Conservation (phyloP, 176 grass and related monocot species). For the Ensete glaucum region DNA sequence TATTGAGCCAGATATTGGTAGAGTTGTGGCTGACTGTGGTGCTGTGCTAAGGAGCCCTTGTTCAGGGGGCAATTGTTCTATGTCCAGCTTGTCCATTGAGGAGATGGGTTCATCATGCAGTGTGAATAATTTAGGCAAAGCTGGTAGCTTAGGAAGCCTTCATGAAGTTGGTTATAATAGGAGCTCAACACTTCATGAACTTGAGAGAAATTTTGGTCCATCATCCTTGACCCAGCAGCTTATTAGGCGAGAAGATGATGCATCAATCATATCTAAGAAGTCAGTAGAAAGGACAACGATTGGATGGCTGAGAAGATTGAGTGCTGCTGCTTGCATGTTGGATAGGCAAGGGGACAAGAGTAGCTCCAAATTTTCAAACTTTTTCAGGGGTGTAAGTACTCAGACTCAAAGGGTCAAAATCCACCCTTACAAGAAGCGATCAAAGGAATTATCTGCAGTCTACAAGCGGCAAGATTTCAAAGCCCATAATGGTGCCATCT, state of each 20-base stretch:
- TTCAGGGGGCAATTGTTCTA: slow-evolving; percentile 19
- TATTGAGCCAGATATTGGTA: neutral
- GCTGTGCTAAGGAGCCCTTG: neutral
- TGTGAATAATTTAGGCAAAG: slow-evolving; percentile 44
- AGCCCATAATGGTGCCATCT: slow-evolving; percentile 58
- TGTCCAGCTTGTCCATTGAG: slow-evolving; percentile 24
- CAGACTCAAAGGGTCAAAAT: slow-evolving; percentile 46
- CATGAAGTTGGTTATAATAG: slow-evolving; percentile 42
- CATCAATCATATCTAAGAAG: slow-evolving; percentile 25
- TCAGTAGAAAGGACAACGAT: slow-evolving; percentile 20
- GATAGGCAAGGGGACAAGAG: slow-evolving; percentile 29
- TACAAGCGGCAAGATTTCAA: slow-evolving; percentile 72
- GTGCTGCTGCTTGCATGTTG: slow-evolving; percentile 31
- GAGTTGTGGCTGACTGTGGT: neutral
- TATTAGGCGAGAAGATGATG: slow-evolving; percentile 49
- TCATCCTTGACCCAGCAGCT: slow-evolving; percentile 52
- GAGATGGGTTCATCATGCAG: slow-evolving; percentile 1
- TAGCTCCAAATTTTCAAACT: slow-evolving; percentile 36
- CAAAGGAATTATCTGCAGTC: slow-evolving; percentile 66
- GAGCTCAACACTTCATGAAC: slow-evolving; percentile 42
- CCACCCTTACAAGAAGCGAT: slow-evolving; percentile 46
- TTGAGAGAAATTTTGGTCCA: slow-evolving; percentile 48
- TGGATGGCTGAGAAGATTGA: slow-evolving; percentile 64
- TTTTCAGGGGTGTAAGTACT: slow-evolving; percentile 15
- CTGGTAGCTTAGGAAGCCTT: slow-evolving; percentile 53